Percentiles rank a stretch among this genome's conserved stretches.
These are phyloP conservation scores for Xylariaceae sp. DNA, from an alignment of 2,329 filamentous ascomycete species.

Conservation along the genomic window DNA sequence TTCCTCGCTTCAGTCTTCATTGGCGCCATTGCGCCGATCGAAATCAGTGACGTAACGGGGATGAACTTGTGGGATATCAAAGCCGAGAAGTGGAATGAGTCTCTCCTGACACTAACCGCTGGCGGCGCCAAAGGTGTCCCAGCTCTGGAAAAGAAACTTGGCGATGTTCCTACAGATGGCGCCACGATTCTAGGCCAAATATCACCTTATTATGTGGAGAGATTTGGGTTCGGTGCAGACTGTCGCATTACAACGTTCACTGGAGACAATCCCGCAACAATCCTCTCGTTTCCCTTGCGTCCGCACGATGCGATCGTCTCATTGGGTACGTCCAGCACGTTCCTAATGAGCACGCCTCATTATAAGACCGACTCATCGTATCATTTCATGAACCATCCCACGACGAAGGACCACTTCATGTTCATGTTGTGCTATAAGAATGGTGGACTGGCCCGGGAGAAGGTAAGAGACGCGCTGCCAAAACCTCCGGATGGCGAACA, in stretches of 20 bases:
- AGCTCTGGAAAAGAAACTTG: constrained; percentile 73
- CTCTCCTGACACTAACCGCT: constrained; percentile 71
- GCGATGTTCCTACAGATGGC: constrained; percentile 74
- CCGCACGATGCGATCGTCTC: constrained; percentile 91
- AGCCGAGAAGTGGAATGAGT: constrained; percentile 66
- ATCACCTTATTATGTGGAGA: constrained; percentile 70
- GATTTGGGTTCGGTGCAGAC: constrained; percentile 71
- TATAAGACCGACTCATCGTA: constrained; percentile 88
- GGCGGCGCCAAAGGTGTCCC: constrained; percentile 50
- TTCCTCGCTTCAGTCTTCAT: constrained; percentile 90
- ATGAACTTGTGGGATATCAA: constrained; percentile 96
- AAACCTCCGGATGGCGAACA: constrained; percentile 30
- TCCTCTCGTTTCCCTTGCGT: constrained; percentile 81
- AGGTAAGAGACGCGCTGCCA: constrained; percentile 78
- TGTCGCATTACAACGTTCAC: constrained; percentile 84
- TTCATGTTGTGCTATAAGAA: constrained; percentile 99
- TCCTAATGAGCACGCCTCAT: constrained; percentile 91
- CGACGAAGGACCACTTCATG: constrained; percentile 89
- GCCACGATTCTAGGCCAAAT: constrained; percentile 73
- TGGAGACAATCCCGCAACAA: constrained; percentile 93
- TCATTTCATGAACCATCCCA: constrained; percentile 98
- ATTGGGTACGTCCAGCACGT: constrained; percentile 91
- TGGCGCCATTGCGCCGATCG: constrained; percentile 79
- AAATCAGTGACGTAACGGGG: constrained; percentile 91
- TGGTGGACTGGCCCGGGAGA: constrained; percentile 86